phyloP scores from a whole-genome alignment of 176 grass and related monocot genomes.

The Bothriochloa decipiens region DNA sequence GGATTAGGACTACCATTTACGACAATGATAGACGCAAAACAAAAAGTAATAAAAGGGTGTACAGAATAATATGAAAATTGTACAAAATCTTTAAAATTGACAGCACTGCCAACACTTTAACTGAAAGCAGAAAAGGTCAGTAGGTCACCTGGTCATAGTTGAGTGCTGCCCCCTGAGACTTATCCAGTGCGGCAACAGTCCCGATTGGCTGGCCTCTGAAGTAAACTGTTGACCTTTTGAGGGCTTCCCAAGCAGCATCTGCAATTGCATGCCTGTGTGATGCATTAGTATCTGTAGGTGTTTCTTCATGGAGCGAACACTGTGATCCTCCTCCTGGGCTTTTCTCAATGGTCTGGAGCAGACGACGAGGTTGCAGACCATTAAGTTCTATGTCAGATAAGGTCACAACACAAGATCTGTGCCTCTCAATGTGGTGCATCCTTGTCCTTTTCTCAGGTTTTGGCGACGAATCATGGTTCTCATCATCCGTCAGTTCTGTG shows the following conservation, averaged over 20 bases:
- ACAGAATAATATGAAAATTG: conserved; percentile 20
- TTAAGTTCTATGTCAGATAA: conserved; percentile 42
- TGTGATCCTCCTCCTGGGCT: conserved; percentile 39
- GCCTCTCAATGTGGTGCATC: conserved; percentile 49
- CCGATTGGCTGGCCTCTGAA: conserved; percentile 74
- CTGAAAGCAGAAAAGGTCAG: conserved; percentile 37
- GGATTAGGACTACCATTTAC: conserved; percentile 7
- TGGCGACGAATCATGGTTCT: conserved; percentile 44
- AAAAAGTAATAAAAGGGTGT: conserved; percentile 1
- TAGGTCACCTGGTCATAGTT: conserved; percentile 88
- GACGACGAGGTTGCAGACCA: conserved; percentile 27
- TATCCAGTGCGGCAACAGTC: conserved; percentile 86
- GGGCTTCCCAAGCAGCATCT: conserved; percentile 83
- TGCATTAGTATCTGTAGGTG: conserved; percentile 39
- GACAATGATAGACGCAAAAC: neutral
- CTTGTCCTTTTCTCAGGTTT: conserved; percentile 56
- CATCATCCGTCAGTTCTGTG: conserved; percentile 31
- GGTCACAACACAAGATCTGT: conserved; percentile 59
- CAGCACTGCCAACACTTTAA: neutral
- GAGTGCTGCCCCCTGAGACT: conserved; percentile 63
- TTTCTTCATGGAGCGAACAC: conserved; percentile 21
- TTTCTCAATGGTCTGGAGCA: conserved; percentile 38
- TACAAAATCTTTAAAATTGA: conserved; percentile 5
- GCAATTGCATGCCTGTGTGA: conserved; percentile 44
- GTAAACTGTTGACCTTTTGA: conserved; percentile 66